Evolutionary conservation across 257 asterid species (phyloP).

Genomic region (Hygrophila difformis): DNA sequence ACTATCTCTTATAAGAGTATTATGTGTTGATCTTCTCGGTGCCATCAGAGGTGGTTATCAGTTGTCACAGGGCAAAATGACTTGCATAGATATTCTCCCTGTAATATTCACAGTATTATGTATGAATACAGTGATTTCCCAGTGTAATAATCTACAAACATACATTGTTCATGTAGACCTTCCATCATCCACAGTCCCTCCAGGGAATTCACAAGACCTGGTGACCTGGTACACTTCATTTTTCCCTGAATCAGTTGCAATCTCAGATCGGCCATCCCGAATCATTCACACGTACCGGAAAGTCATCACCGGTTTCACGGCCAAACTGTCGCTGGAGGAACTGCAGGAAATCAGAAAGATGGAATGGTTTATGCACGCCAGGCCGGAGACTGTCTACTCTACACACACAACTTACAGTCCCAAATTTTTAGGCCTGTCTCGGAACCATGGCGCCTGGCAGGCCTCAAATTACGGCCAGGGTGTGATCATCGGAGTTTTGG

Average conservation of each 20-base stretch:
- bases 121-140: no score
- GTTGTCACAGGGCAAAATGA: no score
- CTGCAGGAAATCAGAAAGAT: slow-evolving; percentile 7
- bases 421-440: slow-evolving; percentile 25
- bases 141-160: not conserved
- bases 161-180: slow-evolving; percentile 1
- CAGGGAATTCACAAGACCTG: no score
- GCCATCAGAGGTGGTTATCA: no score
- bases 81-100: no score
- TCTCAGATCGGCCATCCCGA: no score
- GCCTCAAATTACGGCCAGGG: slow-evolving; percentile 20
- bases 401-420: slow-evolving; percentile 21
- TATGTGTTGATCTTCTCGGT: no score
- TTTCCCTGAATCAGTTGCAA: no score
- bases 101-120: no score
- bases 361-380: slow-evolving; percentile 3
- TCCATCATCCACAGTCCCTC: no score
- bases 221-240: no score
- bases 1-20: no score
- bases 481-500: slow-evolving; percentile 19
- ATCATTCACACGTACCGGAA: slow-evolving; percentile 11
- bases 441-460: slow-evolving; percentile 14
- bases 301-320: slow-evolving; percentile 29
- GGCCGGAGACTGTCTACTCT: not conserved
- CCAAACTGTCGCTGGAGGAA: slow-evolving; percentile 20